Conservation (phyloP, 2,329 filamentous ascomycete species). For the Aspergillus transmontanensis region DNA sequence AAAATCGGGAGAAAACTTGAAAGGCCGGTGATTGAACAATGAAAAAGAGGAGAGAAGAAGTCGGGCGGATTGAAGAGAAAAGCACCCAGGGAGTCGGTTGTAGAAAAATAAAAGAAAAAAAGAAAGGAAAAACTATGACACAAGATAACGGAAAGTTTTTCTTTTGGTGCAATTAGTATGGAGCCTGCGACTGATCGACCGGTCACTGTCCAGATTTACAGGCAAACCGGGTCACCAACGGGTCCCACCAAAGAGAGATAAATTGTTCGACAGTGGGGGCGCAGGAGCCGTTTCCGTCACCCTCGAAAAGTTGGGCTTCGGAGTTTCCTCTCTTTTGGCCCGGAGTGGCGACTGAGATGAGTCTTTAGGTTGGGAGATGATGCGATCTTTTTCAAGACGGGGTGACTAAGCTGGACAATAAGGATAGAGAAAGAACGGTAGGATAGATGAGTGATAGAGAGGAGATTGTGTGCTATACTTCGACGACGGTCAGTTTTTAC, state of each 20-base stretch:
- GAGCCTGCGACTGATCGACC: slow-evolving; percentile 33
- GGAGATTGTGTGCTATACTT: background rate
- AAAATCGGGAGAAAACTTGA: background rate
- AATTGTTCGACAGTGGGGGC: slow-evolving; percentile 16
- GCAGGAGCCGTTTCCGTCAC: slow-evolving; percentile 34
- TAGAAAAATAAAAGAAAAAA: slow-evolving; percentile 5
- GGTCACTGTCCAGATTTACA: slow-evolving; percentile 46
- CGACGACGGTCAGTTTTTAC: background rate
- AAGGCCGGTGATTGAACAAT: background rate
- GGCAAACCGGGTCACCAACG: slow-evolving; percentile 51
- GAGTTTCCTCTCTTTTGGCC: slow-evolving; percentile 8
- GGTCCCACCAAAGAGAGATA: slow-evolving; percentile 27
- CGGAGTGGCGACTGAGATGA: slow-evolving; percentile 24
- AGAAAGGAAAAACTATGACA: slow-evolving; percentile 22
- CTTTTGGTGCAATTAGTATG: slow-evolving; percentile 17
- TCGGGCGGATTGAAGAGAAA: slow-evolving; percentile 1
- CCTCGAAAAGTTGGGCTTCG: slow-evolving; percentile 10
- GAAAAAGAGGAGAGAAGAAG: slow-evolving; percentile 1
- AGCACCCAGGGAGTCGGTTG: background rate
- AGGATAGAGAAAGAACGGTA: slow-evolving; percentile 1
- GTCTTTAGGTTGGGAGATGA: slow-evolving; percentile 10
- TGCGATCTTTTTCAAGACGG: slow-evolving; percentile 4
- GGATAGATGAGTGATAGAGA: background rate
- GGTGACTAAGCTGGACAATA: slow-evolving; percentile 9
- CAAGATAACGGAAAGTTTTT: slow-evolving; percentile 21